Percentiles rank a stretch among this genome's conserved stretches.
Evolutionary conservation across 2,329 filamentous ascomycete species (phyloP).

Genomic region (Hysterium pulicare): DNA sequence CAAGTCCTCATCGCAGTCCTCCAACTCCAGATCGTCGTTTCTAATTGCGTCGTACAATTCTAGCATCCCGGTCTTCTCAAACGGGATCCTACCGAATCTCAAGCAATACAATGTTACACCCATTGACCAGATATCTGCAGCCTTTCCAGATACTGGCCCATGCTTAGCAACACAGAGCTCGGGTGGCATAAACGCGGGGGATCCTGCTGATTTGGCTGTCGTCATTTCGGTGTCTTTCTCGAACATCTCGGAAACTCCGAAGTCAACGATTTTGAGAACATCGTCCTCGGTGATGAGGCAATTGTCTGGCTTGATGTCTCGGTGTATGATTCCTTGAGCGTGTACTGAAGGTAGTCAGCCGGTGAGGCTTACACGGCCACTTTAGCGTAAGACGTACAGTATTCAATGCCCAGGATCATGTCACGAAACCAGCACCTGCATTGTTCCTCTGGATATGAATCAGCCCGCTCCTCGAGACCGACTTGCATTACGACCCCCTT

Average conservation of each 20-base stretch:
- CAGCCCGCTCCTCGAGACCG: constrained; percentile 75
- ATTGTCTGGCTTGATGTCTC: constrained; percentile 98
- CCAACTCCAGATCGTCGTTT: constrained; percentile 61
- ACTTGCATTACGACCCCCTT: constrained; percentile 98
- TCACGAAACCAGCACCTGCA: constrained; percentile 94
- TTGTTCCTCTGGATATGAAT: constrained; percentile 76
- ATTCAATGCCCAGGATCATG: constrained; percentile 91
- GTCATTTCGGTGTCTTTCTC: constrained; percentile 83
- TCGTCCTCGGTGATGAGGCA: constrained; percentile 85
- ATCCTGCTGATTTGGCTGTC: constrained; percentile 89
- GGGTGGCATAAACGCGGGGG: constrained; percentile 89
- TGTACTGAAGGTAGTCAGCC: constrained; percentile 60
- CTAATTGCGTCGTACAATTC: constrained; percentile 90
- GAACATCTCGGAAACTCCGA: constrained; percentile 99
- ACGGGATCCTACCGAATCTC: constrained; percentile 83
- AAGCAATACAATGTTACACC: constrained; percentile 92
- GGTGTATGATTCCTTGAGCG: constrained; percentile 88
- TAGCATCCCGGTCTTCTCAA: constrained; percentile 72
- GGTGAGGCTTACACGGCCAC: constrained; percentile 10
- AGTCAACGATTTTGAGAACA: constrained; percentile 95
- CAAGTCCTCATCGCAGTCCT: constrained; percentile 66
- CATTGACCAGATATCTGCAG: constrained; percentile 98
- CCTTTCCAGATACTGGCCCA: constrained; percentile 80
- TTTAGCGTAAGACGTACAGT: constrained; percentile 55
- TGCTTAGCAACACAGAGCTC: constrained; percentile 87